Conservation (phyloP, 768 basidiomycete species). For the Tulasnella sp. region DNA sequence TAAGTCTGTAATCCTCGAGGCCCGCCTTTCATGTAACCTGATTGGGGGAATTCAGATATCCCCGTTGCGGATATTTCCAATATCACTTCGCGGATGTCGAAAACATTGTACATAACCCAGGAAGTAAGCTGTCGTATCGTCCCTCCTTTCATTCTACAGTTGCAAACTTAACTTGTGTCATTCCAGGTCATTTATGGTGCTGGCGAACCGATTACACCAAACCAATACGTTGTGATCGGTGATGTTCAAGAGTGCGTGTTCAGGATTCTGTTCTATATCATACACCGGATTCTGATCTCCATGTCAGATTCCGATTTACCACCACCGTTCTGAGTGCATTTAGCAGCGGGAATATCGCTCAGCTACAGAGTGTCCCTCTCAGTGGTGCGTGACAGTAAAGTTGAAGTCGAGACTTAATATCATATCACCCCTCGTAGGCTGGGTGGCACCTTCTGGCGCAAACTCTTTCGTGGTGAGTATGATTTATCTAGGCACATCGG, state of each 20-base stretch:
- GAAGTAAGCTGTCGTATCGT: too few relatives aligned
- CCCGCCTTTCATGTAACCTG: background rate
- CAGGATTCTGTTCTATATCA: background rate
- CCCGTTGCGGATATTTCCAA: slow-evolving; percentile 41
- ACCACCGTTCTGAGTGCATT: slow-evolving; percentile 43
- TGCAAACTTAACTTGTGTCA: too few relatives aligned
- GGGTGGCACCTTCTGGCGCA: slow-evolving; percentile 42
- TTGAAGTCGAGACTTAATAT: background rate
- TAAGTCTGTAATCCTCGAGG: background rate
- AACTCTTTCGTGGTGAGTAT: slow-evolving; percentile 45
- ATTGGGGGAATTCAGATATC: slow-evolving; percentile 36
- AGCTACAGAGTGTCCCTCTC: slow-evolving; percentile 41
- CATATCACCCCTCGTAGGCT: slow-evolving; percentile 32
- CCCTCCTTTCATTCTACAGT: too few relatives aligned
- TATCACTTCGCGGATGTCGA: slow-evolving; percentile 38
- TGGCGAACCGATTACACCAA: slow-evolving; percentile 45
- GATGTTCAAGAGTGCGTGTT: slow-evolving; percentile 51
- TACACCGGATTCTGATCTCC: background rate
- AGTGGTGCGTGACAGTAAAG: slow-evolving; percentile 29
- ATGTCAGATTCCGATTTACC: slow-evolving; percentile 46
- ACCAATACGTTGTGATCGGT: slow-evolving; percentile 43
- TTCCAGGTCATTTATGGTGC: slow-evolving; percentile 31
- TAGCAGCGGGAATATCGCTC: slow-evolving; percentile 39
- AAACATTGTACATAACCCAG: slow-evolving; percentile 48
- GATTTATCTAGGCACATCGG: background rate